A percentile compares a stretch with the other conserved stretches of the same genome.
phyloP scores from a whole-genome alignment of 2,329 filamentous ascomycete genomes.

The Parastagonospora avenae region DNA sequence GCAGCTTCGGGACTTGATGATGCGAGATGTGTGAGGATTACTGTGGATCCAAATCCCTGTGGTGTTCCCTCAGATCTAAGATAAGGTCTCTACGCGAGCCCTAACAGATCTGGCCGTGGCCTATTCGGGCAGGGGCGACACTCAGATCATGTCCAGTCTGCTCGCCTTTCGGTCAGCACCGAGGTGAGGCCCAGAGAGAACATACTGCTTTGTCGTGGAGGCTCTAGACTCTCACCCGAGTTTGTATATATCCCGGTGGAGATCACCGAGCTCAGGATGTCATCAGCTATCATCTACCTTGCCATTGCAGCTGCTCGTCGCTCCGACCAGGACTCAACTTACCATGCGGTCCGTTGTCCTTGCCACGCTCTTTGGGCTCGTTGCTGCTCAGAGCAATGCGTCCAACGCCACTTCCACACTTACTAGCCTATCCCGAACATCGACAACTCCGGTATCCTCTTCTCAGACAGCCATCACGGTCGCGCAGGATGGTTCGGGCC shows the following conservation, averaged over 20 bases:
- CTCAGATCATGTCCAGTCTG: neutral
- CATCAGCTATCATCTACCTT: conserved; percentile 2
- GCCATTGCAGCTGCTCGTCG: neutral
- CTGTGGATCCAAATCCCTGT: neutral
- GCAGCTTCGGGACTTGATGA: too few relatives aligned
- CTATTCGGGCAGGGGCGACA: neutral
- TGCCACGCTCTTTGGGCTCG: conserved; percentile 14
- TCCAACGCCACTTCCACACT: conserved; percentile 4
- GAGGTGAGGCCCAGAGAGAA: neutral
- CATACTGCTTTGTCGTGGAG: neutral
- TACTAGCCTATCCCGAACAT: conserved; percentile 5
- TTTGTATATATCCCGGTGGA: conserved; percentile 9
- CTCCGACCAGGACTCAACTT: conserved; percentile 7
- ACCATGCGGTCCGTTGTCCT: conserved; percentile 17
- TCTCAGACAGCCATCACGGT: conserved; percentile 48
- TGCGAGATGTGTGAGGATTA: neutral
- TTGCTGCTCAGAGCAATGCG: conserved; percentile 17
- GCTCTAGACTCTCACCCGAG: conserved; percentile 2
- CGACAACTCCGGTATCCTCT: conserved; percentile 2
- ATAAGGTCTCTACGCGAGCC: neutral
- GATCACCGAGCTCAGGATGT: conserved; percentile 10
- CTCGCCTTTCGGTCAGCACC: neutral
- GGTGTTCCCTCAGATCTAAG: neutral
- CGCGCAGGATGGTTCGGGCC: conserved; percentile 50
- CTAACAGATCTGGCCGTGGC: neutral